Conservation (phyloP, 2,329 filamentous ascomycete genomes). For the Hypoxylon sp. region DNA sequence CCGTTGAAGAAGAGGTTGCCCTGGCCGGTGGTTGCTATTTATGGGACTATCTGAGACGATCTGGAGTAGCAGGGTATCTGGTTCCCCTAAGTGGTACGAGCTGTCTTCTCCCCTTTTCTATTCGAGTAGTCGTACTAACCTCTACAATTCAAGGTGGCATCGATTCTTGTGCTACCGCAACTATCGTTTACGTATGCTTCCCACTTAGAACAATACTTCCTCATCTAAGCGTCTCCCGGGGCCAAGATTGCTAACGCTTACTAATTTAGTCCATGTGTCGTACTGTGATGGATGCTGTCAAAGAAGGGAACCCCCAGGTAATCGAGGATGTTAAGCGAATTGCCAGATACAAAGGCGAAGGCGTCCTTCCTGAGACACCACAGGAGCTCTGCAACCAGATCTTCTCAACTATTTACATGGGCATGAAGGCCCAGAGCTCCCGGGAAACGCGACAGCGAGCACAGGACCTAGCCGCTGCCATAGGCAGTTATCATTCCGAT, state of each 20-base stretch:
- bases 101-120: not conserved
- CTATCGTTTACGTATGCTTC: slow-evolving; percentile 3
- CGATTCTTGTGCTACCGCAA: slow-evolving; percentile 59
- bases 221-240: too few species aligned
- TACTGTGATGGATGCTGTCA: slow-evolving; percentile 62
- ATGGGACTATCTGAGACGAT: slow-evolving; percentile 62
- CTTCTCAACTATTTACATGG: slow-evolving; percentile 71
- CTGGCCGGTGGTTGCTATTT: slow-evolving; percentile 71
- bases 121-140: slow-evolving; percentile 1
- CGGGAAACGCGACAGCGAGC: slow-evolving; percentile 73
- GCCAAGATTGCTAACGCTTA: slow-evolving; percentile 1
- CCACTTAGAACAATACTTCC: too few species aligned
- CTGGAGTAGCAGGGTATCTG: slow-evolving; percentile 56
- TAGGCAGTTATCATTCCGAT: slow-evolving; percentile 74
- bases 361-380: slow-evolving; percentile 59
- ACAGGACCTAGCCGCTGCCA: slow-evolving; percentile 64
- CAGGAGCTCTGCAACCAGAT: slow-evolving; percentile 65
- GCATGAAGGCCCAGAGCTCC: slow-evolving; percentile 72
- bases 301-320: slow-evolving; percentile 51
- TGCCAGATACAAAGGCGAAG: slow-evolving; percentile 36
- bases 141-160: slow-evolving; percentile 54
- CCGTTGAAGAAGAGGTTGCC: slow-evolving; percentile 73
- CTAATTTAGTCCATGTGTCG: slow-evolving; percentile 60
- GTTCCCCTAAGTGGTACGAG: slow-evolving; percentile 46
- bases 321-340: slow-evolving; percentile 51